These are phyloP conservation scores for Quercus agrifolia DNA, from an alignment of 306 rosid species.

Conservation along the genomic window DNA sequence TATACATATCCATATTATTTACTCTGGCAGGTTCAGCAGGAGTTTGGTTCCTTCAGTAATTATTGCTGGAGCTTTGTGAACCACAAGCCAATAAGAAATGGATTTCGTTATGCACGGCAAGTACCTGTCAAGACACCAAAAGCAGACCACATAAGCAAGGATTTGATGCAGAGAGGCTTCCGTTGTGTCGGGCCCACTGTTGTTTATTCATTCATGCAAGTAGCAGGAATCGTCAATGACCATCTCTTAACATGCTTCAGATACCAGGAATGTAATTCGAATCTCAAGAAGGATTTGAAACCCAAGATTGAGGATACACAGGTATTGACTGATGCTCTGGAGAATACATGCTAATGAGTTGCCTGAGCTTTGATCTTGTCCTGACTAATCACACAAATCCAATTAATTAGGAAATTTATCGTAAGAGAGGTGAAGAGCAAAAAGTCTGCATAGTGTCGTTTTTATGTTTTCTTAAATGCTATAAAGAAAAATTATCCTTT, in stretches of 20 bases:
- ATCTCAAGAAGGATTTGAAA: slow-evolving; percentile 29
- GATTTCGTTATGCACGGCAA: slow-evolving; percentile 69
- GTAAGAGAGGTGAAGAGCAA: neutral
- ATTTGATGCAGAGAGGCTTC: slow-evolving; percentile 87
- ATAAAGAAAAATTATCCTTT: neutral
- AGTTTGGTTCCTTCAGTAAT: slow-evolving; percentile 82
- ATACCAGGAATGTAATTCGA: slow-evolving; percentile 43
- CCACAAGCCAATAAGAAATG: slow-evolving; percentile 59
- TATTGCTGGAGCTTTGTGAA: slow-evolving; percentile 91
- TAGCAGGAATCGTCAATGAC: slow-evolving; percentile 76
- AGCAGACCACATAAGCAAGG: slow-evolving; percentile 84
- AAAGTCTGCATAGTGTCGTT: slow-evolving; percentile 8
- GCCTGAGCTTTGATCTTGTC: neutral
- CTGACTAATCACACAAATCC: slow-evolving; percentile 24
- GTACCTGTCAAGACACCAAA: slow-evolving; percentile 88
- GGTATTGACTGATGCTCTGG: slow-evolving; percentile 24
- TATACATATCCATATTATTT: slow-evolving; percentile 5
- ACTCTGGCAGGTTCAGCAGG: slow-evolving; percentile 56
- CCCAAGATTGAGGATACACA: slow-evolving; percentile 28
- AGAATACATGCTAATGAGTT: slow-evolving; percentile 25
- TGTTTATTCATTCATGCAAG: slow-evolving; percentile 90
- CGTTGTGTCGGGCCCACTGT: slow-evolving; percentile 94
- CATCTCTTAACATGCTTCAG: slow-evolving; percentile 74
- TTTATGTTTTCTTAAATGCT: slow-evolving; percentile 7
- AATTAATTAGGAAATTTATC: neutral